Evolutionary conservation across 805 yeast species (phyloP).

Genomic region (Zygosaccharomyces bisporus): DNA sequence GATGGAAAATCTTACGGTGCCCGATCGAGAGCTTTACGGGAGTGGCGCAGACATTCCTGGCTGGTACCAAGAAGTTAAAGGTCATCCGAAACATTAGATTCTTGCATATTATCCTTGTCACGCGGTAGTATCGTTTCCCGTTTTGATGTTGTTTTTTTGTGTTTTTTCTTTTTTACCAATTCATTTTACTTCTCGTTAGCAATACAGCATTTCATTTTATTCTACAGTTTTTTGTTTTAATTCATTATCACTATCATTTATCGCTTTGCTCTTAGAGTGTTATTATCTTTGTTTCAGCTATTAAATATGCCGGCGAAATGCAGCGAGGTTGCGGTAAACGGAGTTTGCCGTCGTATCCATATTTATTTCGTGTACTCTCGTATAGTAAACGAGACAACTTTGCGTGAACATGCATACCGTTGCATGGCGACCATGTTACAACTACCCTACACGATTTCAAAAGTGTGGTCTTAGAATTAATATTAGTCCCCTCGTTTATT

Average conservation of each 20-base stretch:
- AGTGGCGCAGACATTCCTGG: slow-evolving; percentile 89
- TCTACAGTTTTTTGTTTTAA: background rate
- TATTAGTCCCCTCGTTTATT: background rate
- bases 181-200: background rate
- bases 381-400: background rate
- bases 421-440: background rate
- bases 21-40: slow-evolving; percentile 70
- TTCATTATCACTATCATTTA: background rate
- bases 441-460: background rate
- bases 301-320: background rate
- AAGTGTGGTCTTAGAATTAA: background rate
- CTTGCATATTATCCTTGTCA: background rate
- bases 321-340: background rate
- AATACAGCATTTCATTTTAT: background rate
- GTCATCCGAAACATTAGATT: slow-evolving; percentile 38
- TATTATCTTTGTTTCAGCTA: background rate
- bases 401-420: background rate
- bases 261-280: background rate
- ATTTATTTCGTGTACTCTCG: background rate
- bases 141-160: slow-evolving; percentile 4
- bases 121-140: slow-evolving; percentile 1
- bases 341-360: background rate
- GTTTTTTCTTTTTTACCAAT: too few species aligned
- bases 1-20: slow-evolving; percentile 56
- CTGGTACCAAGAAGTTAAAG: slow-evolving; percentile 70